Percentiles rank a stretch among this genome's conserved stretches.
Conservation (phyloP, 2,329 filamentous ascomycete genomes). For the Fusarium nanum region DNA sequence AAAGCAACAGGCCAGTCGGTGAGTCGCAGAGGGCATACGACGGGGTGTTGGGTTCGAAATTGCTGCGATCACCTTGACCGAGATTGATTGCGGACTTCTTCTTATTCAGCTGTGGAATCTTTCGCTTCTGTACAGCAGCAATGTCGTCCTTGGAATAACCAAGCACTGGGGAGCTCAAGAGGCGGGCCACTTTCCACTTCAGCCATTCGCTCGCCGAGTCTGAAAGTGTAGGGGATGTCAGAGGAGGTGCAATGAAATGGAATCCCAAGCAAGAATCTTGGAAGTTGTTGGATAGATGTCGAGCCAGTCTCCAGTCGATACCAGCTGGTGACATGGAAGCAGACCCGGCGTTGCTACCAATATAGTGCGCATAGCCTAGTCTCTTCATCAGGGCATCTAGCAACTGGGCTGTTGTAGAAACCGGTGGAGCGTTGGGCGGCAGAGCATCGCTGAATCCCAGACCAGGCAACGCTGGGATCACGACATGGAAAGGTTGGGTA, state of each 20-base stretch:
- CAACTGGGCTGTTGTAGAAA: conserved; percentile 65
- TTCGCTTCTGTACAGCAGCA: conserved; percentile 51
- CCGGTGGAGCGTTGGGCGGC: conserved; percentile 60
- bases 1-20: conserved; percentile 67
- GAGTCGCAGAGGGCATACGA: conserved; percentile 72
- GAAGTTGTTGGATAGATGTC: conserved; percentile 61
- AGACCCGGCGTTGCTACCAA: conserved; percentile 66
- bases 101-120: conserved; percentile 16
- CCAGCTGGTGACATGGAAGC: conserved; percentile 58
- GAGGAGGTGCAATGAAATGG: conserved; percentile 69
- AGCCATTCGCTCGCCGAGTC: conserved; percentile 61
- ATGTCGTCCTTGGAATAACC: conserved; percentile 68
- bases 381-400: conserved; percentile 70
- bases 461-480: conserved; percentile 73
- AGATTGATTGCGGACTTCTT: conserved; percentile 37
- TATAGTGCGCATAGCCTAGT: conserved; percentile 68
- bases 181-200: conserved; percentile 66
- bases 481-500: conserved; percentile 70
- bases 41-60: conserved; percentile 64
- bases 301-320: conserved; percentile 64
- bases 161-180: conserved; percentile 61
- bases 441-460: conserved; percentile 75
- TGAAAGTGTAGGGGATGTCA: conserved; percentile 61
- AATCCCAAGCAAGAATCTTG: conserved; percentile 66
- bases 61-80: conserved; percentile 47